Percentiles rank a stretch among this genome's conserved stretches.
Evolutionary conservation across 2,329 filamentous ascomycete species (phyloP).

Genomic region (Pseudocercospora vitis): DNA sequence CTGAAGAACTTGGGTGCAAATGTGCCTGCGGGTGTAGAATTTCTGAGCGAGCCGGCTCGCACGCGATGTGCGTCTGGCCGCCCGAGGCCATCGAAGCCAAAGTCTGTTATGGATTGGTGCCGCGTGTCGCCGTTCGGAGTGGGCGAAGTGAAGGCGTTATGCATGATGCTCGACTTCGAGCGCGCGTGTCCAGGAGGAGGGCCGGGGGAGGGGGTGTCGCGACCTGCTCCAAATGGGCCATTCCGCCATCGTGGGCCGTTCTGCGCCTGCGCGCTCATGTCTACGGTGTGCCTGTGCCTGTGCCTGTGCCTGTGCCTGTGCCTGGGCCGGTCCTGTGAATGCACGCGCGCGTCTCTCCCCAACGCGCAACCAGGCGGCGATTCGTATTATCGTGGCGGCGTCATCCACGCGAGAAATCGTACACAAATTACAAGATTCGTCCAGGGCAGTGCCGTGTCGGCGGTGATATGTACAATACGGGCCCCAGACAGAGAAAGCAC

Average conservation of each 20-base stretch:
- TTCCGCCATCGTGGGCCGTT: slow-evolving; percentile 71
- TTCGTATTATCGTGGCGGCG: slow-evolving; percentile 9
- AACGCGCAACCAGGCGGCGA: slow-evolving; percentile 16
- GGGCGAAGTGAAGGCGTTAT: slow-evolving; percentile 56
- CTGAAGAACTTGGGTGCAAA: slow-evolving; percentile 98
- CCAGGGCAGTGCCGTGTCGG: background rate
- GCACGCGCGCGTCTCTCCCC: slow-evolving; percentile 22
- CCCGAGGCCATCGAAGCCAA: slow-evolving; percentile 39
- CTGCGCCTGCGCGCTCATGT: slow-evolving; percentile 58
- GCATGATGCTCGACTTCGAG: slow-evolving; percentile 74
- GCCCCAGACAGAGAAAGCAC: slow-evolving; percentile 2
- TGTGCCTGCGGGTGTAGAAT: slow-evolving; percentile 69
- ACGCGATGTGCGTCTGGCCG: slow-evolving; percentile 38
- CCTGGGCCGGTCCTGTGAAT: too few species aligned
- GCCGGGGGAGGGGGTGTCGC: slow-evolving; percentile 65
- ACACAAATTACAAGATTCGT: background rate
- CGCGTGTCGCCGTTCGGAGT: slow-evolving; percentile 58
- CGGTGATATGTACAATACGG: slow-evolving; percentile 17
- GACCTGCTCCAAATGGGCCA: slow-evolving; percentile 70
- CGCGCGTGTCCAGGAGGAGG: slow-evolving; percentile 54
- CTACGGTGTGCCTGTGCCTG: slow-evolving; percentile 21
- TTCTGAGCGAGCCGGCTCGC: slow-evolving; percentile 60
- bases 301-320: background rate
- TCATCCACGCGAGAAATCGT: background rate
- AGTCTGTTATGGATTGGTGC: slow-evolving; percentile 63